Evolutionary conservation across 257 asterid species (phyloP), one percentile per base, ranked within the genome.

Genomic region (Lavandula angustifolia): DNA sequence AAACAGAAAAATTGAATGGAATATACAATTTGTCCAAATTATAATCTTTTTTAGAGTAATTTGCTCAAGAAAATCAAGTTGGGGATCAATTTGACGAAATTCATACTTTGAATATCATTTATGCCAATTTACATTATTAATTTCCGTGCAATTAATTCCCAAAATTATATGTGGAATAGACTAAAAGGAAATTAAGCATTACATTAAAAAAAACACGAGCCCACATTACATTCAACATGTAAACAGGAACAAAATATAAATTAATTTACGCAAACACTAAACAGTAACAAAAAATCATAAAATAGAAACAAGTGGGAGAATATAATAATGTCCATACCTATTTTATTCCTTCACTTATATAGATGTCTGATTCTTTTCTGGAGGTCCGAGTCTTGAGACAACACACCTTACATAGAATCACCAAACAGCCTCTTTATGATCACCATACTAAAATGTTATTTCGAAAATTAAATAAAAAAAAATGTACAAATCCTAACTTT

Each of bases 401-500:
- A 51, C 71, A 54, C 38, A 69, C 40, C 52, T 77, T 69, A 65
- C 78, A 69, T 65, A 64, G 82, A 69, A 69, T 66, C 67, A 73
- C 66, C 73, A 74, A 70, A 61, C 14, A 47, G 60, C 67, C 68
- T 73, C 75, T 31, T 63, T 7, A 65, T 46, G 64, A 71, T 62
- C 78, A 68, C 76, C 82, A 71, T 54, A 70, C 68, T 64, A 58
- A 71, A 68, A 44, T 64, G 51, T 47, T 64, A 75, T 52, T 59
- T 31, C 37, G 53, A 53, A 75, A 58, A 2, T 62, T 64, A 65
- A 44, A 35, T 54, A 54, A 16, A 29, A 27, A 27, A 75, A 70
- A 68, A 71, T 77, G 78, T 82, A 80, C 85, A 77, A 78, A 70
- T 78, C 79, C 79, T 59, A 79, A 70, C 88, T 77, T 82, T 81